A percentile compares a stretch with the other conserved stretches of the same genome.
Conservation (phyloP, 208 protist species). For the Porcisia deanei region DNA sequence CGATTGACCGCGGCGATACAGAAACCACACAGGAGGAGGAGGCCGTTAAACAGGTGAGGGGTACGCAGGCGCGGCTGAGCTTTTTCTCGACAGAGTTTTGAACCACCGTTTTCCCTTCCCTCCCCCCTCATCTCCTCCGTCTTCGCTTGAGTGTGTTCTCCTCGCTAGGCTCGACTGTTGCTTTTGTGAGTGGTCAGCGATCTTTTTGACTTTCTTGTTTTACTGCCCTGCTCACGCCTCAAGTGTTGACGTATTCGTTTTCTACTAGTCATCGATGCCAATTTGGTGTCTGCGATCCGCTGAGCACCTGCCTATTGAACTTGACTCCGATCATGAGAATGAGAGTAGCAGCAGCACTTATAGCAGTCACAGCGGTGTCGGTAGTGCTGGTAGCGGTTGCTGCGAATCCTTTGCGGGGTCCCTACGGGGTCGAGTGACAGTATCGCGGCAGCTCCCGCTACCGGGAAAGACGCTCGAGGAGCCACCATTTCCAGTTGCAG, state of each 20-base stretch:
- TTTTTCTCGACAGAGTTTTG: too few species aligned
- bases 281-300: constrained; percentile 13
- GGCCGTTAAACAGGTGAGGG: too few species aligned
- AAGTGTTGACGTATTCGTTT: neutral
- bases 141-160: too few species aligned
- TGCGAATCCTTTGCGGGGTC: neutral
- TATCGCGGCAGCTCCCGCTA: neutral
- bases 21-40: too few species aligned
- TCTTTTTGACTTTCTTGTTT: neutral
- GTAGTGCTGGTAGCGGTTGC: neutral
- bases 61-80: too few species aligned
- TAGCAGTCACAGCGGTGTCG: constrained; percentile 3
- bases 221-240: neutral
- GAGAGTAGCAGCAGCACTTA: constrained; percentile 7
- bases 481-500: neutral
- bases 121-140: too few species aligned
- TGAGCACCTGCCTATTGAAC: constrained; percentile 13
- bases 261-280: constrained; percentile 5
- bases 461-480: neutral
- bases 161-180: neutral
- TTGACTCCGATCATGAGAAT: constrained; percentile 23
- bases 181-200: neutral
- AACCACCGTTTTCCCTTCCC: too few species aligned
- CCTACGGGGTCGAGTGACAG: too few species aligned
- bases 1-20: too few species aligned